These are phyloP conservation scores for Rubroboletus pulcherrimus DNA, from an alignment of 768 basidiomycete genomes.

Conservation along the genomic window DNA sequence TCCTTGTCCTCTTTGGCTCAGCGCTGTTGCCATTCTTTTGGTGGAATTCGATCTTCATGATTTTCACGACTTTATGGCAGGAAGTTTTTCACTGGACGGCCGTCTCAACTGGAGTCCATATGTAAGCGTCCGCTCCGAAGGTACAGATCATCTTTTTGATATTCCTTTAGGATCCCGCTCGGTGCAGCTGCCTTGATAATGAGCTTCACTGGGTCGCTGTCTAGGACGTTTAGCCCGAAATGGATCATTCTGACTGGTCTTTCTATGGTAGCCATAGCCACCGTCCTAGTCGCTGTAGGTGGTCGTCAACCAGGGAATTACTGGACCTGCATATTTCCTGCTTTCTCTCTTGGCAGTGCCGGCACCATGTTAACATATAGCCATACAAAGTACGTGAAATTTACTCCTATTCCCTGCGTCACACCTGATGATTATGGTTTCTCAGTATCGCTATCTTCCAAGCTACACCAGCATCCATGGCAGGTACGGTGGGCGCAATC, in stretches of 20 bases:
- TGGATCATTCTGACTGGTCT: conserved; percentile 45
- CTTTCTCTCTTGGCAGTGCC: conserved; percentile 43
- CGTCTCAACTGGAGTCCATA: conserved; percentile 38
- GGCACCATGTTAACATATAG: conserved; percentile 45
- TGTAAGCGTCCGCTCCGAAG: conserved; percentile 25
- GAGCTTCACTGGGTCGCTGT: conserved; percentile 38
- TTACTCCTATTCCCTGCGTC: not conserved
- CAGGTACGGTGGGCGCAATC: conserved; percentile 53
- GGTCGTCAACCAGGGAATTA: conserved; percentile 40
- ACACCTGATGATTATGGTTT: not conserved
- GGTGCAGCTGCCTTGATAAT: conserved; percentile 36
- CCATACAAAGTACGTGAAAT: conserved; percentile 43
- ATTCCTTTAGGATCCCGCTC: conserved; percentile 37
- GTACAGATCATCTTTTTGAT: not conserved
- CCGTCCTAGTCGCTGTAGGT: conserved; percentile 40
- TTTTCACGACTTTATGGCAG: conserved; percentile 40
- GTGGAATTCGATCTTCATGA: conserved; percentile 35
- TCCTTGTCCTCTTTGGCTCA: conserved; percentile 36
- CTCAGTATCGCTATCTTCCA: conserved; percentile 49
- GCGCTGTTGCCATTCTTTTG: conserved; percentile 41
- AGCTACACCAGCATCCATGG: conserved; percentile 43
- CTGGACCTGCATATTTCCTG: conserved; percentile 49
- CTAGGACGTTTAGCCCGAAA: conserved; percentile 38
- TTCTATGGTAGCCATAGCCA: conserved; percentile 35
- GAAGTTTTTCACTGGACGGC: conserved; percentile 40